Percentiles rank a stretch among this genome's conserved stretches.
Conservation (phyloP, 1,284 basidiomycete genomes). For the Phenoliferia sp. region DNA sequence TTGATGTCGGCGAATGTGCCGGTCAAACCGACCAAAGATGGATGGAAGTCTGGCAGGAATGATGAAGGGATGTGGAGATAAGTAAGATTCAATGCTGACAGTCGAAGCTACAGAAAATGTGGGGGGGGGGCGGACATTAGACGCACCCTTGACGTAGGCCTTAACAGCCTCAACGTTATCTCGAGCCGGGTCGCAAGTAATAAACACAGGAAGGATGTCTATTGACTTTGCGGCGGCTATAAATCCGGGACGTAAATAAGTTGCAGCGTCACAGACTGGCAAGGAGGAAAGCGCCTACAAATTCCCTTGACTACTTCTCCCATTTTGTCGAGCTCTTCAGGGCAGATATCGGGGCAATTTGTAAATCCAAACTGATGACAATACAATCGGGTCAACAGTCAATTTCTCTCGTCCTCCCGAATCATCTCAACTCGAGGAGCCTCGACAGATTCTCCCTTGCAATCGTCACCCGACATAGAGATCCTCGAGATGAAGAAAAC, state of each 20-base stretch:
- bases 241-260: not conserved
- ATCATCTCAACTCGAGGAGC: not conserved
- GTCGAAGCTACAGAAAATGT: constrained; percentile 40
- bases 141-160: constrained; percentile 50
- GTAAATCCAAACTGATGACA: constrained; percentile 80
- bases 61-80: not conserved
- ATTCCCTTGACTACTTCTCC: constrained; percentile 70
- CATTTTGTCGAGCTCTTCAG: constrained; percentile 97
- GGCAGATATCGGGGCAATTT: constrained; percentile 97
- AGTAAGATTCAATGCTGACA: too few species aligned
- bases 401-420: not conserved
- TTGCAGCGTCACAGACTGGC: not conserved
- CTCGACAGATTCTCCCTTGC: too few species aligned
- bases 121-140: constrained; percentile 27
- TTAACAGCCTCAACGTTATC: constrained; percentile 61
- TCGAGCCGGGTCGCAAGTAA: constrained; percentile 92
- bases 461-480: too few species aligned
- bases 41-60: constrained; percentile 70
- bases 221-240: constrained; percentile 57
- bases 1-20: constrained; percentile 84
- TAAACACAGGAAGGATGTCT: constrained; percentile 76
- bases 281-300: constrained; percentile 50
- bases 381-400: not conserved
- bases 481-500: too few species aligned
- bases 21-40: constrained; percentile 79